Evolutionary conservation across 805 yeast species (phyloP).

Genomic region (Maudiozyma barnettii): DNA sequence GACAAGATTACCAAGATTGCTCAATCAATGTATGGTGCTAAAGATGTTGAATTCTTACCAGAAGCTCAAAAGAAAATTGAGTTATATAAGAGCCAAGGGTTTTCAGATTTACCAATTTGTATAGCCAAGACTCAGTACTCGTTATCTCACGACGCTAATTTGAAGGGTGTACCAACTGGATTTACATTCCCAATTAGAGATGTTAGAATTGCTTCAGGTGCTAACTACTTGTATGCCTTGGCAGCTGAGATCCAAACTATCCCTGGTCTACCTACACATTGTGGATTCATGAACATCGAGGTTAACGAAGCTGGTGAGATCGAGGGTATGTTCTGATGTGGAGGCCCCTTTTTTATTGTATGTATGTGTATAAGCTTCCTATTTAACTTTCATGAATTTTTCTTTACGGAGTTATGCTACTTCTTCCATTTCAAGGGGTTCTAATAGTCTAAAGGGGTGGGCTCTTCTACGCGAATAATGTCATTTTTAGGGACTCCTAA

Average conservation of each 20-base stretch:
- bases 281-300: conserved; percentile 96
- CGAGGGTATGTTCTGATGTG: conserved; percentile 69
- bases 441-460: too few species aligned
- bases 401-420: too few species aligned
- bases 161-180: conserved; percentile 93
- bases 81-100: conserved; percentile 77
- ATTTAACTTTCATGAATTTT: neutral
- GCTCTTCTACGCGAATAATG: too few species aligned
- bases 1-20: conserved; percentile 74
- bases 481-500: too few species aligned
- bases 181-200: conserved; percentile 92
- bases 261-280: conserved; percentile 93
- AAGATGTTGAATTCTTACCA: conserved; percentile 69
- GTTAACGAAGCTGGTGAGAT: conserved; percentile 84
- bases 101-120: conserved; percentile 85
- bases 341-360: neutral
- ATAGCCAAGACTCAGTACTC: conserved; percentile 97
- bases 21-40: conserved; percentile 87
- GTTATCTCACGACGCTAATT: conserved; percentile 81
- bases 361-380: neutral
- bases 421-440: too few species aligned
- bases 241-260: conserved; percentile 97
- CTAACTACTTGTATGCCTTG: conserved; percentile 90
- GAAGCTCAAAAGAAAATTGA: conserved; percentile 75
- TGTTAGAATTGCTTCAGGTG: conserved; percentile 90